These are phyloP conservation scores for Ustilaginoidea virens DNA, from an alignment of 2,329 filamentous ascomycete species.

Conservation along the genomic window DNA sequence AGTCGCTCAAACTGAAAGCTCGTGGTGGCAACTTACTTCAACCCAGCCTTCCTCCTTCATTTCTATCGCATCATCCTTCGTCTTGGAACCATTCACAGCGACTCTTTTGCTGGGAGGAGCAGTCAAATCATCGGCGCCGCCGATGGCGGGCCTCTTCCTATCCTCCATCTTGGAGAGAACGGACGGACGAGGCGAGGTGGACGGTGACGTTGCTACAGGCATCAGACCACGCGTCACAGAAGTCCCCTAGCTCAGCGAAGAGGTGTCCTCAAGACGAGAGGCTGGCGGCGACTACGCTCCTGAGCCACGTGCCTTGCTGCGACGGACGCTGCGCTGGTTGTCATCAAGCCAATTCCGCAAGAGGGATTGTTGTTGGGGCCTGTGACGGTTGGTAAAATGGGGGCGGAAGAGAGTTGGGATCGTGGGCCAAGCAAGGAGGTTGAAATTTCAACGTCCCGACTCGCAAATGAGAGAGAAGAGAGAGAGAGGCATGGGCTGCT, in stretches of 20 bases:
- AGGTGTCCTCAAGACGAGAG: conserved; percentile 25
- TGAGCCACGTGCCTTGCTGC: conserved; percentile 20
- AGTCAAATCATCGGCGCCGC: conserved; percentile 66
- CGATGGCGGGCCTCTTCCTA: conserved; percentile 84
- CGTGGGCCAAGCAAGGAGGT: conserved; percentile 22
- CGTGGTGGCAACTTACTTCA: conserved; percentile 44
- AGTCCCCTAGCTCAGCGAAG: conserved; percentile 20
- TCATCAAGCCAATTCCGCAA: conserved; percentile 20
- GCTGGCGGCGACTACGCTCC: conserved; percentile 13
- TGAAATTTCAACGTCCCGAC: conserved; percentile 30
- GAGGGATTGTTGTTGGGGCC: conserved; percentile 14
- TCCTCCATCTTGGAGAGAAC: conserved; percentile 96
- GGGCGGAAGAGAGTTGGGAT: conserved; percentile 13
- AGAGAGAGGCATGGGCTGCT: conserved; percentile 17
- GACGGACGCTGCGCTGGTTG: conserved; percentile 14
- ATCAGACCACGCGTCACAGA: conserved; percentile 47
- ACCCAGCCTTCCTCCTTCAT: conserved; percentile 46
- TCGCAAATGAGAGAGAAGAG: conserved; percentile 25
- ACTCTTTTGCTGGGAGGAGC: conserved; percentile 86
- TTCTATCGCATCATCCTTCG: conserved; percentile 38
- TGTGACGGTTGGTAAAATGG: conserved; percentile 15
- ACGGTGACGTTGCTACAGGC: conserved; percentile 65
- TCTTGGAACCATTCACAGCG: conserved; percentile 63
- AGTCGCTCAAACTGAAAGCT: conserved; percentile 12
- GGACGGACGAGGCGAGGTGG: conserved; percentile 59